phyloP scores from a whole-genome alignment of 1,284 basidiomycete genomes.

The Peniophora sp. region DNA sequence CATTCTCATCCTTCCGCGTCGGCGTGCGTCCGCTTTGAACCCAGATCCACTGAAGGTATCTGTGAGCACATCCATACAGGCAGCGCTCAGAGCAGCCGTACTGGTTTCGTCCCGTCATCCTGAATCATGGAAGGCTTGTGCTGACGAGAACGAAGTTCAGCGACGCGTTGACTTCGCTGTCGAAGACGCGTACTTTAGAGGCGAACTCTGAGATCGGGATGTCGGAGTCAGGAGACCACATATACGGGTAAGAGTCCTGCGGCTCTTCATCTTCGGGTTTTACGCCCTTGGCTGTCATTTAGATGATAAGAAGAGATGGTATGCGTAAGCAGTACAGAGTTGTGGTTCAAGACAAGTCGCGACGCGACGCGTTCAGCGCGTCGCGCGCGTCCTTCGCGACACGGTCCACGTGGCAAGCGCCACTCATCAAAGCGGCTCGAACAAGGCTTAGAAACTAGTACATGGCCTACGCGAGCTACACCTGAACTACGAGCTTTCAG shows the following conservation, averaged over 20 bases:
- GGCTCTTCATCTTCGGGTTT: constrained; percentile 6
- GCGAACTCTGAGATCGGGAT: constrained; percentile 37
- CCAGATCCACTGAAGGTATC: constrained; percentile 55
- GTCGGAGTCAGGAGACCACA: constrained; percentile 32
- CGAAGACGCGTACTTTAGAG: constrained; percentile 28
- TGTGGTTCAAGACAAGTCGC: too few relatives aligned
- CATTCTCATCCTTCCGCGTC: constrained; percentile 15
- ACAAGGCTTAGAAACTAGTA: too few relatives aligned
- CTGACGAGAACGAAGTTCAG: constrained; percentile 23
- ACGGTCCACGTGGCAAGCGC: too few relatives aligned
- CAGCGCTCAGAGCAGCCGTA: constrained; percentile 20
- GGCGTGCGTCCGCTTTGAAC: constrained; percentile 28
- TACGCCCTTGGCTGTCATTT: too few relatives aligned
- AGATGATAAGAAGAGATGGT: too few relatives aligned
- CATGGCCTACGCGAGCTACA: too few relatives aligned
- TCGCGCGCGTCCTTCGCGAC: too few relatives aligned
- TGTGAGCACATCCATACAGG: background rate
- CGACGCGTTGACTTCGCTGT: background rate
- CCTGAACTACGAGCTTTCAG: too few relatives aligned
- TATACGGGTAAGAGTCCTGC: constrained; percentile 29
- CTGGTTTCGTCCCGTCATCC: constrained; percentile 66
- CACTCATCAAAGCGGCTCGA: too few relatives aligned
- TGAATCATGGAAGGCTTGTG: constrained; percentile 69
- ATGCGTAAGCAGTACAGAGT: too few relatives aligned
- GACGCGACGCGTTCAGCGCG: too few relatives aligned